These are phyloP conservation scores for Neurospora pannonica DNA, from an alignment of 495 filamentous ascomycete species.

Conservation along the genomic window DNA sequence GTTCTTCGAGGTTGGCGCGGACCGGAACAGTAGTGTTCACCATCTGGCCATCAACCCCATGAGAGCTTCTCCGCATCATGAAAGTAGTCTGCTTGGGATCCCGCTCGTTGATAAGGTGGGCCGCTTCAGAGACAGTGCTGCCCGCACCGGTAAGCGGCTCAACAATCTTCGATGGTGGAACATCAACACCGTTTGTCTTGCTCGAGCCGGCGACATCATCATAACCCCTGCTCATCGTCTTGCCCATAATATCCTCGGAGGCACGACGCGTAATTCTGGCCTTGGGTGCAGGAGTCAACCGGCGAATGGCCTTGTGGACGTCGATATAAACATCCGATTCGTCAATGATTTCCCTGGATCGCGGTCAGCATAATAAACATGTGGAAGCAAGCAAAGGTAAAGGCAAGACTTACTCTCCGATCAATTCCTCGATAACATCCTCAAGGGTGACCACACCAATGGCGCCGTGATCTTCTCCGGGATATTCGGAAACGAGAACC, in stretches of 20 bases:
- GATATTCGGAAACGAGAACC: constrained; percentile 87
- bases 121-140: constrained; percentile 15
- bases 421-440: constrained; percentile 96
- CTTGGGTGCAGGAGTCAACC: constrained; percentile 37
- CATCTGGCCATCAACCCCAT: constrained; percentile 36
- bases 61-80: constrained; percentile 47
- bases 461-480: constrained; percentile 80
- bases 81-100: constrained; percentile 37
- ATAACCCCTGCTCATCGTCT: constrained; percentile 3
- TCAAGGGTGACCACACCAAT: constrained; percentile 91
- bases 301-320: constrained; percentile 90
- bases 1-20: constrained; percentile 50
- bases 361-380: constrained; percentile 11
- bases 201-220: constrained; percentile 4
- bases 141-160: constrained; percentile 10
- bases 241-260: constrained; percentile 11
- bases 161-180: background rate
- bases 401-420: constrained; percentile 72
- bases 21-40: constrained; percentile 31
- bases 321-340: constrained; percentile 96
- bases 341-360: constrained; percentile 56
- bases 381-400: background rate
- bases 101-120: constrained; percentile 20
- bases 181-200: background rate
- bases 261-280: constrained; percentile 18